Conservation (phyloP, 1,139 yeast species). For the Diutina sp. region DNA sequence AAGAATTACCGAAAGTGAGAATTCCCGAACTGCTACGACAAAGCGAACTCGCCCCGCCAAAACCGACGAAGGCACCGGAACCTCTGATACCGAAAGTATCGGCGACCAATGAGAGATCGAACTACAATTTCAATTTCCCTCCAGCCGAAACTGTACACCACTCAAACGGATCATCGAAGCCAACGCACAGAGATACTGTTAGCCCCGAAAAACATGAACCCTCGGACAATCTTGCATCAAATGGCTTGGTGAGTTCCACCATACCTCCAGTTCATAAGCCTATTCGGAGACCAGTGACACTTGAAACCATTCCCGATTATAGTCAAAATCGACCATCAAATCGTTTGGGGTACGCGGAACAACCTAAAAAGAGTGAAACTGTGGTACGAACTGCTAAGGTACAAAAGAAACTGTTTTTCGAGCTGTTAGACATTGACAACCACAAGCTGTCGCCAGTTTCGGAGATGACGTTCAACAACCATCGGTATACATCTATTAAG, state of each 20-base stretch:
- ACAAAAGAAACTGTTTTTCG: not conserved
- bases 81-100: not conserved
- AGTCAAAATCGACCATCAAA: not conserved
- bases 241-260: no score
- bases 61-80: not conserved
- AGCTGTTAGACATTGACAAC: not conserved
- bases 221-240: no score
- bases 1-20: not conserved
- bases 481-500: not conserved
- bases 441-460: not conserved
- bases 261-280: not conserved
- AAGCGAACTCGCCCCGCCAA: not conserved
- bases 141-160: not conserved
- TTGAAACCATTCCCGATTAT: not conserved
- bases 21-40: not conserved
- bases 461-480: not conserved
- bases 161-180: not conserved
- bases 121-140: not conserved
- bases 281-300: not conserved
- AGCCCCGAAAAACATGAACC: not conserved
- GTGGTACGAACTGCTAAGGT: not conserved
- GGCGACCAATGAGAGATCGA: not conserved
- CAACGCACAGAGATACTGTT: not conserved
- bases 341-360: not conserved
- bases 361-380: not conserved